A percentile compares a stretch with the other conserved stretches of the same genome.
phyloP scores from a whole-genome alignment of 495 filamentous ascomycete species.

The Lindgomyces ingoldianus region DNA sequence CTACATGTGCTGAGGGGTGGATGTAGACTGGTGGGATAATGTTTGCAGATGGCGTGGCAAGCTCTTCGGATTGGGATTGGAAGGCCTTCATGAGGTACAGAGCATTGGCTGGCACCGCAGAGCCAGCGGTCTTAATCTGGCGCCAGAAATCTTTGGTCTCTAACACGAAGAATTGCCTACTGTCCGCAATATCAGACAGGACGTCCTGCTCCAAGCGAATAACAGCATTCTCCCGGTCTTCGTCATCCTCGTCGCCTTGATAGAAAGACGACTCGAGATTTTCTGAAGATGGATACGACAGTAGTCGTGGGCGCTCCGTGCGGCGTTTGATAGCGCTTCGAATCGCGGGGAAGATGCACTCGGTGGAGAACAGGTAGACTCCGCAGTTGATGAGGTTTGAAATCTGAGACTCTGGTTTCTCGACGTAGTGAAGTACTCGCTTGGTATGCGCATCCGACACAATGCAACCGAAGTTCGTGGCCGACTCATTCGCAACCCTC shows the following conservation, averaged over 20 bases:
- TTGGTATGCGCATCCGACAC: constrained; percentile 93
- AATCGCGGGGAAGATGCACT: constrained; percentile 95
- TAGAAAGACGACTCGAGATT: constrained; percentile 83
- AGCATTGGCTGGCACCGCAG: constrained; percentile 94
- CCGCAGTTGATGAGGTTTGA: constrained; percentile 99
- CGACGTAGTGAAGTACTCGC: constrained; percentile 97
- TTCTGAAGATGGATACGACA: constrained; percentile 93
- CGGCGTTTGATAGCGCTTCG: constrained; percentile 94
- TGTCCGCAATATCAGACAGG: constrained; percentile 92
- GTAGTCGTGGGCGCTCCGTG: constrained; percentile 82
- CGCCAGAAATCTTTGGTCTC: constrained; percentile 99
- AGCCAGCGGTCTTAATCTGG: constrained; percentile 99
- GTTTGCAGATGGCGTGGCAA: constrained; percentile 80
- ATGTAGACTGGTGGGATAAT: constrained; percentile 96
- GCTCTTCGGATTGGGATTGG: constrained; percentile 79
- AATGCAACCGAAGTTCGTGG: constrained; percentile 96
- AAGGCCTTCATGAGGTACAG: constrained; percentile 95
- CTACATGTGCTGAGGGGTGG: constrained; percentile 89
- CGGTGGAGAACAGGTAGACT: constrained; percentile 94
- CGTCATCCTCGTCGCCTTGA: constrained; percentile 63
- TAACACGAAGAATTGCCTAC: constrained; percentile 96
- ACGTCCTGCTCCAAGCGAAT: constrained; percentile 98
- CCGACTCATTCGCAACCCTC: constrained; percentile 85
- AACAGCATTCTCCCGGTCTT: constrained; percentile 77
- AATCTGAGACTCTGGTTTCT: constrained; percentile 98